Percentiles rank a stretch among this genome's conserved stretches.
Evolutionary conservation across 2,329 filamentous ascomycete species (phyloP).

Genomic region (Lasiodiplodia hormozganensis): DNA sequence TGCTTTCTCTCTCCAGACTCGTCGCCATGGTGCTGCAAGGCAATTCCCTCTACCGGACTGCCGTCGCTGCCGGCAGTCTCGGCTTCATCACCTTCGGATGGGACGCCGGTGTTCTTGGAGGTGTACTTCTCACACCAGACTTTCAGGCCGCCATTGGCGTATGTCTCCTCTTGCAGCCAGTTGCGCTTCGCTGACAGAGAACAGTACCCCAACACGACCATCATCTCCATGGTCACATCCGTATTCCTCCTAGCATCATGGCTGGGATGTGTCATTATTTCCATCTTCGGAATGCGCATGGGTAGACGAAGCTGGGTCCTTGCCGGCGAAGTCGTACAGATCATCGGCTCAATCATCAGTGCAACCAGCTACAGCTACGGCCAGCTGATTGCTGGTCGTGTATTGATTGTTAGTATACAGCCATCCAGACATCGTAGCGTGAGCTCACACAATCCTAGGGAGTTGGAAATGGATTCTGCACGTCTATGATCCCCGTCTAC

Average conservation of each 20-base stretch:
- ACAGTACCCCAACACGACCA: conserved; percentile 37
- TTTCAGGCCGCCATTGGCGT: conserved; percentile 43
- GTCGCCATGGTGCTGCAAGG: conserved; percentile 28
- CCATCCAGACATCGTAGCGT: not conserved
- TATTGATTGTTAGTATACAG: conserved; percentile 35
- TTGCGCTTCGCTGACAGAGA: not conserved
- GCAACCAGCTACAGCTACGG: conserved; percentile 37
- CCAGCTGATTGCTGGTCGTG: conserved; percentile 40
- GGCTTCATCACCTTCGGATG: conserved; percentile 46
- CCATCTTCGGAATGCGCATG: conserved; percentile 35
- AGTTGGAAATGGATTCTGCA: conserved; percentile 43
- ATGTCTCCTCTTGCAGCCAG: not conserved
- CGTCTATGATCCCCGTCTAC: conserved; percentile 40
- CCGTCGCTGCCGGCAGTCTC: conserved; percentile 33
- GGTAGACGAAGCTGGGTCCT: conserved; percentile 41
- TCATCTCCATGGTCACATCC: conserved; percentile 38
- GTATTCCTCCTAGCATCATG: conserved; percentile 40
- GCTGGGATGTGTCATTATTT: conserved; percentile 40
- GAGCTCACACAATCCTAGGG: conserved; percentile 34
- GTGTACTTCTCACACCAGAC: conserved; percentile 39
- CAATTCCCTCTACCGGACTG: conserved; percentile 25
- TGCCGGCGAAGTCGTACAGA: conserved; percentile 36
- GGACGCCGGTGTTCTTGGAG: conserved; percentile 46
- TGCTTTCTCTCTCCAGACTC: conserved; percentile 1
- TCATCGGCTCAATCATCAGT: conserved; percentile 42